Conservation (phyloP, 192 early-diverging fungal genomes). For the Jimgerdemannia flammicorona region DNA sequence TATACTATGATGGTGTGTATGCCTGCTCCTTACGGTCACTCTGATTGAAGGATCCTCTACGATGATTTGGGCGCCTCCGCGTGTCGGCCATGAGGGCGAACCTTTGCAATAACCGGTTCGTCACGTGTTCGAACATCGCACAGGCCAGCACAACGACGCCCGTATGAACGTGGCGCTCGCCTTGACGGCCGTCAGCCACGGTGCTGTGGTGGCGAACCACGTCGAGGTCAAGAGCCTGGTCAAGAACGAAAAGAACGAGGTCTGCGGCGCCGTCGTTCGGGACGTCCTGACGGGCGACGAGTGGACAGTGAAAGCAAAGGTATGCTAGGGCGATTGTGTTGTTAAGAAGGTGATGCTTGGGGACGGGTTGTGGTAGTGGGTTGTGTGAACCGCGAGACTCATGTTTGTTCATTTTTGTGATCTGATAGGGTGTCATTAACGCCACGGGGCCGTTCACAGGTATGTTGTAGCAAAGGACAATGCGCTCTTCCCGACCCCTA, state of each 20-base stretch:
- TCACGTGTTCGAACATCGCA: not conserved
- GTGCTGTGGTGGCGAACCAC: constrained; percentile 92
- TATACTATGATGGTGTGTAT: constrained; percentile 87
- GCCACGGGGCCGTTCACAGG: constrained; percentile 76
- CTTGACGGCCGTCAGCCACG: constrained; percentile 84
- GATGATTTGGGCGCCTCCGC: constrained; percentile 1
- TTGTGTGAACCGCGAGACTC: not conserved
- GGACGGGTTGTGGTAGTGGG: not conserved
- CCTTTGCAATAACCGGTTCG: not conserved
- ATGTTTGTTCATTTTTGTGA: constrained; percentile 1
- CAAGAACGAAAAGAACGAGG: constrained; percentile 58
- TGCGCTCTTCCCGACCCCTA: too few species aligned
- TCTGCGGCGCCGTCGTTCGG: constrained; percentile 77
- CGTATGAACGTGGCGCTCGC: constrained; percentile 95
- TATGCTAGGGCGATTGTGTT: constrained; percentile 7
- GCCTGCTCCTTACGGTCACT: not conserved
- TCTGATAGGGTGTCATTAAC: constrained; percentile 81
- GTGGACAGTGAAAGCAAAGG: constrained; percentile 81
- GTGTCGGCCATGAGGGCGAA: not conserved
- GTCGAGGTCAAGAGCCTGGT: constrained; percentile 80
- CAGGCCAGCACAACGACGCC: constrained; percentile 94
- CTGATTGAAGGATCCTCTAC: too few species aligned
- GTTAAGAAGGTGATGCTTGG: not conserved
- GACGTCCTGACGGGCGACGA: constrained; percentile 86
- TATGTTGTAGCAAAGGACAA: not conserved